These are phyloP conservation scores for Farysia itapuensis DNA, from an alignment of 1,284 basidiomycete species.

Conservation along the genomic window DNA sequence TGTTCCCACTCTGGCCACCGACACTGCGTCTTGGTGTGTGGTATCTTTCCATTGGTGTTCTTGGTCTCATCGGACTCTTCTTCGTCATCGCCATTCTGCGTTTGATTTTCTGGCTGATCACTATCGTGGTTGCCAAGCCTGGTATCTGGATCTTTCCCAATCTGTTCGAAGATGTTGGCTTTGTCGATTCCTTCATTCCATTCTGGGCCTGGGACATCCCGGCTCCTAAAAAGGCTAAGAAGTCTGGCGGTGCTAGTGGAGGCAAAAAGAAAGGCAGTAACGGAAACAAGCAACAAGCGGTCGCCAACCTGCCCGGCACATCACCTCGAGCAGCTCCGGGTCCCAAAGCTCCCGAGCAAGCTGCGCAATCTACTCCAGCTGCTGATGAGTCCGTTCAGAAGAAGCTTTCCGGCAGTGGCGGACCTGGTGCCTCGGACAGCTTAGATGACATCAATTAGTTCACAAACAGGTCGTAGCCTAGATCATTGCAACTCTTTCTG, in stretches of 20 bases:
- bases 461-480: background rate
- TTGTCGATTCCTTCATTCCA: constrained; percentile 97
- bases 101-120: constrained; percentile 90
- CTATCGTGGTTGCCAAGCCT: constrained; percentile 79
- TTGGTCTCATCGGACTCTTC: constrained; percentile 86
- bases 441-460: constrained; percentile 34
- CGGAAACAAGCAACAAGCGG: constrained; percentile 22
- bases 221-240: constrained; percentile 67
- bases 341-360: constrained; percentile 19
- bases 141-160: constrained; percentile 99
- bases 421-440: constrained; percentile 27
- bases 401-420: constrained; percentile 9
- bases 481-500: too few species aligned
- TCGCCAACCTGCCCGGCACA: constrained; percentile 10
- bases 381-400: constrained; percentile 1
- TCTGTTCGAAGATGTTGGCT: constrained; percentile 96
- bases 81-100: constrained; percentile 88
- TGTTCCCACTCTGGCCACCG: constrained; percentile 98
- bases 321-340: constrained; percentile 3
- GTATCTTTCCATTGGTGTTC: constrained; percentile 85
- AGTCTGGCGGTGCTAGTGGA: constrained; percentile 10
- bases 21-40: constrained; percentile 92
- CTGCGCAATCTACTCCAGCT: constrained; percentile 14
- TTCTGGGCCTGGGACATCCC: constrained; percentile 96
- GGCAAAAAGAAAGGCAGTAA: constrained; percentile 67